These are phyloP conservation scores for Claviceps digitariae DNA, from an alignment of 2,329 filamentous ascomycete species.

Conservation along the genomic window DNA sequence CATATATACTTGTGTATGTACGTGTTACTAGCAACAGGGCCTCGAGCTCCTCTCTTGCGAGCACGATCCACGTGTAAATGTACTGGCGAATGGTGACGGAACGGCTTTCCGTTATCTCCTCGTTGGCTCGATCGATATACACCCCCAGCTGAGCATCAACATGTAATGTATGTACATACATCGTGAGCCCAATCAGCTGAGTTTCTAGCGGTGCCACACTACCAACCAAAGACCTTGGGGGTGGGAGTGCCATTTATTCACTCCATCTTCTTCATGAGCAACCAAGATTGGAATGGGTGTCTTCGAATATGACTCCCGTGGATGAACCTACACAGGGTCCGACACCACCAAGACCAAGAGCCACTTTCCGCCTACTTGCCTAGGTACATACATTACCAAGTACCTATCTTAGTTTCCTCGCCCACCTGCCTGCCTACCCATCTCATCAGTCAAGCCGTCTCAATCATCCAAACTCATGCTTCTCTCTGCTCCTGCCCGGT, in stretches of 20 bases:
- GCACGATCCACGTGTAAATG: not conserved
- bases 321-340: not conserved
- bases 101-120: not conserved
- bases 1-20: not conserved
- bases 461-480: not conserved
- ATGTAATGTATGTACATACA: not conserved
- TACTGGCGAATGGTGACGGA: not conserved
- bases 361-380: not conserved
- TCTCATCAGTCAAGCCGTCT: not conserved
- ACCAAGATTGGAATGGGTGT: not conserved
- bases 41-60: not conserved
- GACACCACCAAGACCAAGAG: not conserved
- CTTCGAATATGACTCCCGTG: not conserved
- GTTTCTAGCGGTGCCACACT: not conserved
- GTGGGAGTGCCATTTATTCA: not conserved
- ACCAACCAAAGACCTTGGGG: not conserved
- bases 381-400: too few species aligned
- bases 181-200: not conserved
- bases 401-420: too few species aligned
- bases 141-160: not conserved
- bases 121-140: not conserved
- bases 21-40: not conserved
- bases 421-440: too few species aligned
- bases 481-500: not conserved
- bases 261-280: not conserved